Evolutionary conservation across 441 rosid genomes (phyloP).

Genomic region (Adansonia rubrostipa): DNA sequence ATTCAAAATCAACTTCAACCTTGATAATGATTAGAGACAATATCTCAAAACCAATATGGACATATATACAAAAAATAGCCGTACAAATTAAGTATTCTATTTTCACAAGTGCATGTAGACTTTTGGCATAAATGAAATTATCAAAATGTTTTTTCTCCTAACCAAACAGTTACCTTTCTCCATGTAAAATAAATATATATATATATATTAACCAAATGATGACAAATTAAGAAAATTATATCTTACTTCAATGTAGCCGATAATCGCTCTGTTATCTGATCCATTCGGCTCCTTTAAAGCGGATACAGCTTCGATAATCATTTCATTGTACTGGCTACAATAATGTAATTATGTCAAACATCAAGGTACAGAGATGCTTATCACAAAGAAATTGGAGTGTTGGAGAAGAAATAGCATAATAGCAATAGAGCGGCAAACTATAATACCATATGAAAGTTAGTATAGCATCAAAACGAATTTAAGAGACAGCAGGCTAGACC

Average conservation of each 20-base stretch:
- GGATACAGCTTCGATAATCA: constrained; percentile 69
- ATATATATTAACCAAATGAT: not conserved
- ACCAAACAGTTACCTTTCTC: constrained; percentile 17
- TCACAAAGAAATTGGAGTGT: not conserved
- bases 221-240: constrained; percentile 7
- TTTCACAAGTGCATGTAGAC: not conserved
- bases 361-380: not conserved
- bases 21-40: not conserved
- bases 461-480: not conserved
- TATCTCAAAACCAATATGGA: constrained; percentile 8
- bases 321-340: constrained; percentile 47
- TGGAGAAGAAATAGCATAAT: not conserved
- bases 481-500: not conserved
- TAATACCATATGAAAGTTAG: not conserved
- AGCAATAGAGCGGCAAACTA: not conserved
- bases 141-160: not conserved
- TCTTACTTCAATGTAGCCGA: constrained; percentile 59
- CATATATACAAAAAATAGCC: not conserved
- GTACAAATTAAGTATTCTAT: not conserved
- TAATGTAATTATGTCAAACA: constrained; percentile 21
- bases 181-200: not conserved
- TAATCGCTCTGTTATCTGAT: constrained; percentile 50
- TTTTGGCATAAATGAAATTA: not conserved
- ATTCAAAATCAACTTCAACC: not conserved
- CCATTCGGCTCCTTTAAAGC: constrained; percentile 53